These are phyloP conservation scores for Cryphonectria radicalis DNA, from an alignment of 2,329 filamentous ascomycete genomes.

Conservation along the genomic window DNA sequence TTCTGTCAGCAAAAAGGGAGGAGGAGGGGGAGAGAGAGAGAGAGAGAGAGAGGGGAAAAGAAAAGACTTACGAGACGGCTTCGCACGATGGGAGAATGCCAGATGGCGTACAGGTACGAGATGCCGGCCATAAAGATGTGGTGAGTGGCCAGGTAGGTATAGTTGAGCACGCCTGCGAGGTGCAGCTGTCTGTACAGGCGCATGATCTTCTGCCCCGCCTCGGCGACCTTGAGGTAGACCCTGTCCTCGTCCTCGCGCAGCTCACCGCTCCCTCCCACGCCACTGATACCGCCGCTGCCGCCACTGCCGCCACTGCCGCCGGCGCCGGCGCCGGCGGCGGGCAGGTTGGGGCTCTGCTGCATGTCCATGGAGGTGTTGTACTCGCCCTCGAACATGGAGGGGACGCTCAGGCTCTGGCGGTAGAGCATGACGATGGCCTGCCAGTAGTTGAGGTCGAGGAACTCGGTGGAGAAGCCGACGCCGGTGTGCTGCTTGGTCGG, in stretches of 20 bases:
- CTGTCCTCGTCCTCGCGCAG: slow-evolving; percentile 82
- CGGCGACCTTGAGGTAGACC: slow-evolving; percentile 92
- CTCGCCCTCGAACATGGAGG: slow-evolving; percentile 82
- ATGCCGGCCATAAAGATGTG: slow-evolving; percentile 97
- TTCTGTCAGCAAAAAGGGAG: background rate
- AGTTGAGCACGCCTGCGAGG: slow-evolving; percentile 86
- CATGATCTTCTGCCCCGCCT: slow-evolving; percentile 90
- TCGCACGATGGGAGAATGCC: slow-evolving; percentile 90
- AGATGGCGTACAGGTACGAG: slow-evolving; percentile 95
- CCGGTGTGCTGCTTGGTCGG: slow-evolving; percentile 80
- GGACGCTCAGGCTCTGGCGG: slow-evolving; percentile 85
- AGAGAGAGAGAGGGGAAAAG: slow-evolving; percentile 30
- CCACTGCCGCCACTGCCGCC: background rate
- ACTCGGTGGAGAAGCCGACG: slow-evolving; percentile 86
- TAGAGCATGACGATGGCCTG: slow-evolving; percentile 96
- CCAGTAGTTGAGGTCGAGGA: slow-evolving; percentile 96
- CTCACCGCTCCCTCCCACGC: slow-evolving; percentile 62
- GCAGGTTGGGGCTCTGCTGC: slow-evolving; percentile 56
- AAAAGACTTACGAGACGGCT: slow-evolving; percentile 77
- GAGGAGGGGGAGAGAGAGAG: background rate
- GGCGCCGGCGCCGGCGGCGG: background rate
- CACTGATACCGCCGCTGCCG: slow-evolving; percentile 32
- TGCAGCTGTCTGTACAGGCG: slow-evolving; percentile 90
- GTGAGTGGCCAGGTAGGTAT: slow-evolving; percentile 93
- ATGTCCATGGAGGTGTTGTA: slow-evolving; percentile 68